Percentiles rank a stretch among this genome's conserved stretches.
These are phyloP conservation scores for Nigrospora sphaerica DNA, from an alignment of 2,329 filamentous ascomycete species.

Conservation along the genomic window DNA sequence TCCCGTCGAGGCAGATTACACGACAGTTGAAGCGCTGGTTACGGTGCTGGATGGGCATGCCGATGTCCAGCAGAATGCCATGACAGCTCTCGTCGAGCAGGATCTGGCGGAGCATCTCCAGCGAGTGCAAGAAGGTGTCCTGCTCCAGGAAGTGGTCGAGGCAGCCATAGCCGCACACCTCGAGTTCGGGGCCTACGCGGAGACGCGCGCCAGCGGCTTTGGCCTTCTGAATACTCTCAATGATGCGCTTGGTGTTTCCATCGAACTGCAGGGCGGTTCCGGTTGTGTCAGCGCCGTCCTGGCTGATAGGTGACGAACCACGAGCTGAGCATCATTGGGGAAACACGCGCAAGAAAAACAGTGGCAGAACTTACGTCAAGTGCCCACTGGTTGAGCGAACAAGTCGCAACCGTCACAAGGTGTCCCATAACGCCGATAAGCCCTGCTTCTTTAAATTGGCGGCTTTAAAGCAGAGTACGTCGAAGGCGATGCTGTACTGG, in stretches of 20 bases:
- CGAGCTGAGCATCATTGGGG: neutral
- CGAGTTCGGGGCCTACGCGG: constrained; percentile 52
- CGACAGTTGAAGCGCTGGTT: constrained; percentile 60
- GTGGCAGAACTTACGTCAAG: constrained; percentile 37
- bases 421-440: constrained; percentile 10
- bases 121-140: constrained; percentile 52
- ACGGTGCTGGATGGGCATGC: constrained; percentile 55
- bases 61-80: constrained; percentile 60
- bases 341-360: neutral
- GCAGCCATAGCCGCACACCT: constrained; percentile 55
- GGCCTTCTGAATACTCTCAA: constrained; percentile 48
- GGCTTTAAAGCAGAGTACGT: too few species aligned
- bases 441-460: too few species aligned
- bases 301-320: neutral
- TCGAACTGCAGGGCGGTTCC: constrained; percentile 21
- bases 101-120: constrained; percentile 57
- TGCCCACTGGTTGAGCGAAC: constrained; percentile 30
- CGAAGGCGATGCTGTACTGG: too few species aligned
- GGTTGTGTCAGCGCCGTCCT: neutral
- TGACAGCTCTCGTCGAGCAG: constrained; percentile 51
- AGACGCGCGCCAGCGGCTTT: constrained; percentile 51
- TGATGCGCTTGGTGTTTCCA: constrained; percentile 54
- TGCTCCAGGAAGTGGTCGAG: constrained; percentile 60
- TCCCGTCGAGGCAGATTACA: constrained; percentile 56
- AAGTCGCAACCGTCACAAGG: constrained; percentile 27